Base-by-base conservation (phyloP, 345 rosid species). In the Arabis hirsuta region DNA sequence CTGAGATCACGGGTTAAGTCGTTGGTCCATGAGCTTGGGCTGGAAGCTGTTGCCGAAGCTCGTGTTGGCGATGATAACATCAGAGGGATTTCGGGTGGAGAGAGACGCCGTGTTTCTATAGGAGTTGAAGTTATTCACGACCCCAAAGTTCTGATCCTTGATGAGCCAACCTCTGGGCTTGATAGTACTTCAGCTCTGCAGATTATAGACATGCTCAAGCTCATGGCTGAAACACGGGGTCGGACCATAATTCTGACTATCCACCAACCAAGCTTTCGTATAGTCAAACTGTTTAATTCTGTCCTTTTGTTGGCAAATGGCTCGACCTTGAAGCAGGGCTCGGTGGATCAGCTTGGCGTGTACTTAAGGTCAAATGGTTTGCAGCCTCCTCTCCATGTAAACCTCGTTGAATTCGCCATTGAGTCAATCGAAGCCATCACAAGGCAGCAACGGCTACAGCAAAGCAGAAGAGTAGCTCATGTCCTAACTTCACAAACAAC, bases 121-220 rank as follows among this genome's bases (percentile, higher is more conserved):
- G 99, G 99, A 61, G 94, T 96, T 16, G 99, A 92, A 43, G 94
- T 83, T 11, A 82, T 92, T 31, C 99, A 96, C 24, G 96, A 92
- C 57, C 99, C 99, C 1, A 73, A 84, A 79, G 96, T 96, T 22
- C 67, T 92, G 26, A 90, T 96, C 55, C 98, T 96, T 52, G 99
- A 96, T 62, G 99, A 96, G 54, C 99, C 98, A 31, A 95, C 99
- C 56, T 95, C 99, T 2, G 99, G 99, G 8, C 92, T 95, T 55
- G 99, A 95, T 55, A 91, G 97, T 73, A 85, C 84, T 39, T 87
- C 89, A 12, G 99, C 99, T 19, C 68, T 88, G 16, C 99, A 90
- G 77, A 87, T 88, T 60, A 83, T 95, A 6, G 88, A 83, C 52
- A 86, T 91, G 99, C 89, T 95, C 27, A 95, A 91, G 78, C 76